Evolutionary conservation across 179 eudicot species (phyloP), one percentile per base, ranked within the genome.

Genomic region (Nepenthes alata): DNA sequence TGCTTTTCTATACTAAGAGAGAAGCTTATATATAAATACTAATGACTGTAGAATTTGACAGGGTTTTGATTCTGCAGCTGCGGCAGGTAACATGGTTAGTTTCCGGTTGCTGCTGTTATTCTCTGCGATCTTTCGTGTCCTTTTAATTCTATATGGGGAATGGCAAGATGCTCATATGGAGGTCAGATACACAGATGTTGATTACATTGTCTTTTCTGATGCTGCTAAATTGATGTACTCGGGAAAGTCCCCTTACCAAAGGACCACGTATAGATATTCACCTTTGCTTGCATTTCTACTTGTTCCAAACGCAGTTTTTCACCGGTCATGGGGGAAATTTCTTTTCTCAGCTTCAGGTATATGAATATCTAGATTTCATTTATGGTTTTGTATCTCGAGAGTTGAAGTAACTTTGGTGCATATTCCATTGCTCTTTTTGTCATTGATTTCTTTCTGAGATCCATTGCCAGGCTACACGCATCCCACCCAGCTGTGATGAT

Each of bases 131-230:
- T 74, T 91, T 58, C 83, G 98, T 34, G 70, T 83, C n/a, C 37
- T 79, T 52, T 60, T 91, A 66, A 89, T 91, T 57, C 50, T 89
- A 2, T 89, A 84, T 68, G 96, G 98, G 66, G 96, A 91, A 68
- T 91, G 98, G 98, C 98, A 91, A 74, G 96, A 91, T 72, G 65
- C 79, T 53, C 89, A 89, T 73, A 83, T 93, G 98, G 95, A 83
- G 78, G 96, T 89, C 62, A 81, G 96, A 68, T 93, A 93, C 74
- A 93, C 98, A 2, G 98, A 93, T 77, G 81, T 89, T 39, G 98
- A 93, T 76, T 89, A 93, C 66, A 76, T 83, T 0, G 96, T 93
- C 44, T 93, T 93, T 60, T 93, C 98, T 38, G 98, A 93, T 78
- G 96, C 98, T 69, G 98, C 96, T 55, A 64, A 81, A 36, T 74